Evolutionary conservation across 345 rosid species (phyloP).

Genomic region (Eucalyptus erythrocorys): DNA sequence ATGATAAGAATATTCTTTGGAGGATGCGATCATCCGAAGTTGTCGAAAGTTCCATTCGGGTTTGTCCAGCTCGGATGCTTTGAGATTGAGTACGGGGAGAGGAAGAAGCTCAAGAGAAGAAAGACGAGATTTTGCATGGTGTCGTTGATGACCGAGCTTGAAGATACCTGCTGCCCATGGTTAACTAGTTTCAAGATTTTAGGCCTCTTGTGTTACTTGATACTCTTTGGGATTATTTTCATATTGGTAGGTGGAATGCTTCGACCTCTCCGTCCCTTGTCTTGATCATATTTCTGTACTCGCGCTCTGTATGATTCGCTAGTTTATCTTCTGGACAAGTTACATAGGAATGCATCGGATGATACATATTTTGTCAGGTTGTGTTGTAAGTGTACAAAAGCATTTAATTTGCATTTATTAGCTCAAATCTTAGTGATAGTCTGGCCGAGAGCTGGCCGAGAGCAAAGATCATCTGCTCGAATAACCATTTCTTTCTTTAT

Average conservation of each 20-base stretch:
- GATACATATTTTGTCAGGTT: not conserved
- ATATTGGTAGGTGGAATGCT: conserved; percentile 18
- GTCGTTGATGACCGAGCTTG: conserved; percentile 9
- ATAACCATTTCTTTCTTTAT: not conserved
- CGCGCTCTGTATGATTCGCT: not conserved
- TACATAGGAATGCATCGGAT: not conserved
- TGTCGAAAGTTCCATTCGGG: conserved; percentile 60
- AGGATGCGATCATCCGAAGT: conserved; percentile 53
- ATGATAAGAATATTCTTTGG: conserved; percentile 44
- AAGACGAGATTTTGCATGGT: conserved; percentile 49
- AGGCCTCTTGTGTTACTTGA: not conserved
- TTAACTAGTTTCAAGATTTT: not conserved
- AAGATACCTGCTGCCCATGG: conserved; percentile 5
- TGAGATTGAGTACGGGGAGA: conserved; percentile 87
- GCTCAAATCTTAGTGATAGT: not conserved
- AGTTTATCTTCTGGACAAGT: not conserved
- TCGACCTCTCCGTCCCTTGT: conserved; percentile 7
- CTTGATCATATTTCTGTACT: not conserved
- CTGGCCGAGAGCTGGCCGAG: too few species aligned
- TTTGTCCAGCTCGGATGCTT: conserved; percentile 86
- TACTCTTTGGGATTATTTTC: not conserved
- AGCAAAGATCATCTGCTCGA: not conserved
- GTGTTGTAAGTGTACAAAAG: not conserved
- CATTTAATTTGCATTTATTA: not conserved
- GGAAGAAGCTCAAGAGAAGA: conserved; percentile 89